Evolutionary conservation across 371 early-diverging fungal genomes (phyloP), one percentile per base, ranked within the genome.

Genomic region (Lichtheimia corymbifera): DNA sequence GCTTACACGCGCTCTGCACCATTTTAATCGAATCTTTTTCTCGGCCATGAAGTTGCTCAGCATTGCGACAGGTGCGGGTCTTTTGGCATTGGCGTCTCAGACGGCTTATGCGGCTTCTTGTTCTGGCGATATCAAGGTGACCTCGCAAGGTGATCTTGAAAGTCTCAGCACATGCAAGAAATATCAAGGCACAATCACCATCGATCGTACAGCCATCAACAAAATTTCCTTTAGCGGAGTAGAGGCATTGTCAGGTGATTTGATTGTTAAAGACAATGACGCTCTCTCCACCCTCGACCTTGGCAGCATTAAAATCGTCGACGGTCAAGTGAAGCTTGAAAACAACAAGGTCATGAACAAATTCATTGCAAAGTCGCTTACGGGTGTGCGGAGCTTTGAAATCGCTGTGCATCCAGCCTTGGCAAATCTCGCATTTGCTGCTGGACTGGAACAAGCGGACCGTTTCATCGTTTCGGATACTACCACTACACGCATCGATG

Each of bases 261-360:
- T 67, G 2, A 47, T 63, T 18, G 30, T 67, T 13, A 59, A 45
- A 15, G 45, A 62, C 45, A 67, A 67, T 49, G 52, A 63, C 20
- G 68, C 61, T 20, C 53, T 67, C 11, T 24, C 50, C 7, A 40
- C 45, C 0, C 17, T 67, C 2, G 27, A 45, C 11, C 24, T 63
- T 3, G 59, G 58, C 0, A 25, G 49, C 4, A 25, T 67, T 4
- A 40, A 63, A 35, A 41, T 63, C 20, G 65, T 78, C 35, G 75
- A 77, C 22, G 82, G 80, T 1, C 54, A 65, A 13, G 66, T 84
- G 28, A 62, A 66, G 3, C 50, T 82, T 17, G 71, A 61, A 27
- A 79, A 81, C 58, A 82, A 84, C 65, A 81, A 72, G 15, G 62
- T 63, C n/a, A 58, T 84, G 20, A 69, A 62, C 18, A 53, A 56